Percentiles rank a stretch among this genome's conserved stretches.
These are phyloP conservation scores for Colletotrichum sp. DNA, from an alignment of 2,329 filamentous ascomycete genomes.

Conservation along the genomic window DNA sequence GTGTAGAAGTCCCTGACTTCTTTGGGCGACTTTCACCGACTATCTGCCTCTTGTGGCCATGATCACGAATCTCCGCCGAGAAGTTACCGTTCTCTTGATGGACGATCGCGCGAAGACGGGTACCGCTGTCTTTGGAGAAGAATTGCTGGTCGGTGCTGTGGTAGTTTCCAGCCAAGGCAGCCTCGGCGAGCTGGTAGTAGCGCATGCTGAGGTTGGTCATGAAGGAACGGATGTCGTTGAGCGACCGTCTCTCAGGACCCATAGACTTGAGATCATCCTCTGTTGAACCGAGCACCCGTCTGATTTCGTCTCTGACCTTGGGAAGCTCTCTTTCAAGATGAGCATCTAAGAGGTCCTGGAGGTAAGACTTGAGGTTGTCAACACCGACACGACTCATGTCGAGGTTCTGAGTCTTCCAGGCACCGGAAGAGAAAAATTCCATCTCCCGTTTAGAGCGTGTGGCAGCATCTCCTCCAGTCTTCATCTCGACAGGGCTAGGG, in stretches of 20 bases:
- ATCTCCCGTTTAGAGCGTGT: slow-evolving; percentile 31
- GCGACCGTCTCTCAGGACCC: slow-evolving; percentile 51
- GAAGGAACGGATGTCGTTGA: slow-evolving; percentile 51
- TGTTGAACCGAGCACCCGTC: slow-evolving; percentile 24
- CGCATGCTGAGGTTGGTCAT: slow-evolving; percentile 49
- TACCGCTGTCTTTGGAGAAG: slow-evolving; percentile 48
- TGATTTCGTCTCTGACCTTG: slow-evolving; percentile 41
- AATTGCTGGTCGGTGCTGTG: slow-evolving; percentile 42
- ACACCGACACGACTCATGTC: slow-evolving; percentile 48
- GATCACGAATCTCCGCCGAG: slow-evolving; percentile 40
- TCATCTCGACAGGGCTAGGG: slow-evolving; percentile 26
- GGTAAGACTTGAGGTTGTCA: slow-evolving; percentile 45
- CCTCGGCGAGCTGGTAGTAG: slow-evolving; percentile 49
- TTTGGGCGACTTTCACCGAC: neutral
- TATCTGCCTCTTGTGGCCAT: slow-evolving; percentile 46
- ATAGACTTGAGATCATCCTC: slow-evolving; percentile 46
- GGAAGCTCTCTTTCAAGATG: slow-evolving; percentile 52
- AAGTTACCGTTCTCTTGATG: slow-evolving; percentile 57
- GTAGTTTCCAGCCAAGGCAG: slow-evolving; percentile 57
- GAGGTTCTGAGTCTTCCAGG: slow-evolving; percentile 40
- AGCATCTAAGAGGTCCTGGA: slow-evolving; percentile 55
- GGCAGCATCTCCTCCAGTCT: slow-evolving; percentile 38
- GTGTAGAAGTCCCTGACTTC: neutral
- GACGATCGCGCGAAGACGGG: slow-evolving; percentile 58
- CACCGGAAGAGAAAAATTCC: slow-evolving; percentile 46